phyloP scores from a whole-genome alignment of 2,329 filamentous ascomycete species.

The Diaporthe ampelina region DNA sequence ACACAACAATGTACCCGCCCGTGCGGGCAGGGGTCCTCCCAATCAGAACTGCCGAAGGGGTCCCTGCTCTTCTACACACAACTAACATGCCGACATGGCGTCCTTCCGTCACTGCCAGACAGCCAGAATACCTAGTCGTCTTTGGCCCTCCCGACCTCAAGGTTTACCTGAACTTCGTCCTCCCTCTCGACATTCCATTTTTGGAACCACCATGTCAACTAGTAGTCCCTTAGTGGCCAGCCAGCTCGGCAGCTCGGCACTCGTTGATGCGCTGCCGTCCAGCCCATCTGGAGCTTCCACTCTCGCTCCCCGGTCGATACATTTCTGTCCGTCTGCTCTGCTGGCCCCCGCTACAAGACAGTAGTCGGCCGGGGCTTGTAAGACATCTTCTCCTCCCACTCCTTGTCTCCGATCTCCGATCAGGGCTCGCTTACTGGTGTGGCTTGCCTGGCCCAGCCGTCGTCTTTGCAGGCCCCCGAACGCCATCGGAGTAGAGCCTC shows the following conservation, averaged over 20 bases:
- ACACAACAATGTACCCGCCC: not conserved
- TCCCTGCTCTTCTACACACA: not conserved
- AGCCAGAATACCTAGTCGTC: no score
- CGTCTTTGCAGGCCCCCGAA: slow-evolving; percentile 14
- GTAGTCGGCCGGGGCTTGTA: not conserved
- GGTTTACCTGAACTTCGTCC: not conserved
- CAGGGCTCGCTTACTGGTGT: not conserved
- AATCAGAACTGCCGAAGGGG: slow-evolving; percentile 28
- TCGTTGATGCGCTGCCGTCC: not conserved
- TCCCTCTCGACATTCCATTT: slow-evolving; percentile 1
- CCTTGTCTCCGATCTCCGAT: slow-evolving; percentile 29
- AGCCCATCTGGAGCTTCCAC: not conserved
- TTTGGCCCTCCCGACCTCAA: not conserved
- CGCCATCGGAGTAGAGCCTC: slow-evolving; percentile 13
- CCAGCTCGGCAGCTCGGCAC: not conserved
- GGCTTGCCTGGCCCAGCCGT: slow-evolving; percentile 14
- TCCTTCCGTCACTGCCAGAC: not conserved
- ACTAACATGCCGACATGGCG: not conserved
- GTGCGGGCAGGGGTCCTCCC: not conserved
- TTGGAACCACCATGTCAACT: not conserved
- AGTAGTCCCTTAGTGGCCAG: not conserved
- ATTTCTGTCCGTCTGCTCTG: not conserved
- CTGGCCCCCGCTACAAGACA: not conserved
- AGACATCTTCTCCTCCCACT: not conserved
- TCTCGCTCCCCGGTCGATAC: not conserved